Conservation (phyloP, 331 rosid genomes). For the Quercus tomentella region DNA sequence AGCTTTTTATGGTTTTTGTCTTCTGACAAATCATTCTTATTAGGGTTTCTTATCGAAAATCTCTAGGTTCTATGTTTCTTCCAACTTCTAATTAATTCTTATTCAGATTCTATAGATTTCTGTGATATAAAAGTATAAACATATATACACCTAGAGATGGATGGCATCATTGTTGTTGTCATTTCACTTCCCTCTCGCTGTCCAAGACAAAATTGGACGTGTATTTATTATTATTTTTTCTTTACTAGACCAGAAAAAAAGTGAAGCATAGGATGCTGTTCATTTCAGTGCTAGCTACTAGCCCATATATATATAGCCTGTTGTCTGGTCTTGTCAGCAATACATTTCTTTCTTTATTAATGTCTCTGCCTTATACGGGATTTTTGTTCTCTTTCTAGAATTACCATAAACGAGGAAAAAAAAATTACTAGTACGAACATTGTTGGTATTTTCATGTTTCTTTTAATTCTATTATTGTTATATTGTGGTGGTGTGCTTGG, state of each 20-base stretch:
- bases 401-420: neutral
- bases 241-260: neutral
- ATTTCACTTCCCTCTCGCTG: neutral
- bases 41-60: constrained; percentile 18
- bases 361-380: neutral
- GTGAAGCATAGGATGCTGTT: constrained; percentile 49
- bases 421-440: neutral
- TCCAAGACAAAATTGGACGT: neutral
- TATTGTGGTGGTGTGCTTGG: neutral
- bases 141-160: neutral
- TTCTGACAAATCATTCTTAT: constrained; percentile 7
- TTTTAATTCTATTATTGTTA: neutral
- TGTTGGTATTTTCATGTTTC: neutral
- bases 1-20: neutral
- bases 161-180: constrained; percentile 2
- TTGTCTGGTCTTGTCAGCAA: constrained; percentile 21
- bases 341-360: neutral
- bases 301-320: constrained; percentile 3
- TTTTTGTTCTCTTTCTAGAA: neutral
- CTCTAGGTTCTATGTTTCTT: neutral
- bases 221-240: neutral
- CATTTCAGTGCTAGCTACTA: constrained; percentile 24
- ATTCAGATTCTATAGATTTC: neutral
- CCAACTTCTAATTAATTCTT: neutral
- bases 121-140: too few relatives aligned